These are phyloP conservation scores for Phlegmacium glaucopus DNA, from an alignment of 768 basidiomycete genomes.

Conservation along the genomic window DNA sequence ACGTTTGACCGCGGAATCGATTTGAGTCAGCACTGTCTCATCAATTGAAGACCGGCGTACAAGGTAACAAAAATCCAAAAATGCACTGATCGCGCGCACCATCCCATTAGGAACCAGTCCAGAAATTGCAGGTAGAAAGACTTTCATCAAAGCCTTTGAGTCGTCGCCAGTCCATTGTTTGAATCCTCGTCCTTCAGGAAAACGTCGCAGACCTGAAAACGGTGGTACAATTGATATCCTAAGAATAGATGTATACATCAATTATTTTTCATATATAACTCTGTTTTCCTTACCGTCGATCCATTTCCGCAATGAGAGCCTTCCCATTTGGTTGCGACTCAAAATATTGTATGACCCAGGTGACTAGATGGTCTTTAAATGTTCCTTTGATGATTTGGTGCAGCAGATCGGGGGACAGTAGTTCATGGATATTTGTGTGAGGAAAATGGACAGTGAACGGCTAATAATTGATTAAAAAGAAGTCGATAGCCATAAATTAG, in stretches of 20 bases:
- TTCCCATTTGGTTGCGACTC: slow-evolving; percentile 8
- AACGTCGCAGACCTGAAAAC: slow-evolving; percentile 18
- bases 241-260: too few relatives aligned
- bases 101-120: slow-evolving; percentile 16
- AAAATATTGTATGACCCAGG: slow-evolving; percentile 32
- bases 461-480: slow-evolving; percentile 11
- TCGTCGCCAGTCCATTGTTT: slow-evolving; percentile 34
- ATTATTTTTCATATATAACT: slow-evolving; percentile 6
- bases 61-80: slow-evolving; percentile 35
- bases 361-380: slow-evolving; percentile 40
- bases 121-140: slow-evolving; percentile 20
- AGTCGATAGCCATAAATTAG: not conserved
- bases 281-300: slow-evolving; percentile 20
- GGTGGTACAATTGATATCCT: too few relatives aligned
- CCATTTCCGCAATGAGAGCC: slow-evolving; percentile 29
- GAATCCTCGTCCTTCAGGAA: slow-evolving; percentile 24
- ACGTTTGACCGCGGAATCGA: slow-evolving; percentile 13
- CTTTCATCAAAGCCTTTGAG: slow-evolving; percentile 35
- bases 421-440: slow-evolving; percentile 30
- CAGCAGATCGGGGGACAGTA: slow-evolving; percentile 27
- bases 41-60: slow-evolving; percentile 18
- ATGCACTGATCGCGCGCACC: slow-evolving; percentile 17
- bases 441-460: slow-evolving; percentile 30
- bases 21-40: slow-evolving; percentile 10
- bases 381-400: slow-evolving; percentile 39